Percentiles rank a stretch among this genome's conserved stretches.
These are phyloP conservation scores for Oxyria digyna DNA, from an alignment of 148 eudicot species.

Conservation along the genomic window DNA sequence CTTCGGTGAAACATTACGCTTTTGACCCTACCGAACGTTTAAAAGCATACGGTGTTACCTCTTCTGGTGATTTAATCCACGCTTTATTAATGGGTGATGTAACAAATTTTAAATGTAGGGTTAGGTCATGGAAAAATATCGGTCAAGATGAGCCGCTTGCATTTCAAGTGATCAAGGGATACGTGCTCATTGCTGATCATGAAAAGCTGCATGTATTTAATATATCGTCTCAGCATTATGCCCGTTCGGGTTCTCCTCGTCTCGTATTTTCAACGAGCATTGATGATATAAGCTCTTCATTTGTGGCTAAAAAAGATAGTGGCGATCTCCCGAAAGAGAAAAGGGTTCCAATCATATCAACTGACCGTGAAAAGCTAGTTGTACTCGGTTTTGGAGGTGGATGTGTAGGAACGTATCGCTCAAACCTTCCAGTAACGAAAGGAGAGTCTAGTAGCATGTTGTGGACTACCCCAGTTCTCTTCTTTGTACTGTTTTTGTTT, in stretches of 20 bases:
- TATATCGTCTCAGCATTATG: constrained; percentile 68
- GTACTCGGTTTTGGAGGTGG: constrained; percentile 80
- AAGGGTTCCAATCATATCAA: constrained; percentile 46
- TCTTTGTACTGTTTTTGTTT: constrained; percentile 79
- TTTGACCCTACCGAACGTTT: constrained; percentile 79
- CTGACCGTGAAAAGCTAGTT: constrained; percentile 63
- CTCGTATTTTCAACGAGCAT: constrained; percentile 55
- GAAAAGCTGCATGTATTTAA: constrained; percentile 71
- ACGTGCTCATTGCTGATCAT: constrained; percentile 41
- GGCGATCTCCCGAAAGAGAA: constrained; percentile 15
- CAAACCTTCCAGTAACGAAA: constrained; percentile 57
- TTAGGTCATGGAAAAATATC: constrained; percentile 71
- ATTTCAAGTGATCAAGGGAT: constrained; percentile 74
- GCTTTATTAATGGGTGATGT: constrained; percentile 65
- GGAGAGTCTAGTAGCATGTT: constrained; percentile 50
- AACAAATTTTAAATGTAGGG: constrained; percentile 85
- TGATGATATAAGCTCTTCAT: constrained; percentile 63
- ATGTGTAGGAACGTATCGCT: constrained; percentile 69
- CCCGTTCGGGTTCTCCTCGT: constrained; percentile 56
- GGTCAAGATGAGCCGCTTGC: constrained; percentile 55
- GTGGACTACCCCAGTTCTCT: constrained; percentile 76
- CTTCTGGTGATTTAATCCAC: constrained; percentile 71
- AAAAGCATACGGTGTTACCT: constrained; percentile 80
- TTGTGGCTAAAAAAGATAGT: constrained; percentile 28
- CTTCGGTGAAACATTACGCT: constrained; percentile 43